These are phyloP conservation scores for Naganishia liquefaciens DNA, from an alignment of 1,284 basidiomycete species.

Conservation along the genomic window DNA sequence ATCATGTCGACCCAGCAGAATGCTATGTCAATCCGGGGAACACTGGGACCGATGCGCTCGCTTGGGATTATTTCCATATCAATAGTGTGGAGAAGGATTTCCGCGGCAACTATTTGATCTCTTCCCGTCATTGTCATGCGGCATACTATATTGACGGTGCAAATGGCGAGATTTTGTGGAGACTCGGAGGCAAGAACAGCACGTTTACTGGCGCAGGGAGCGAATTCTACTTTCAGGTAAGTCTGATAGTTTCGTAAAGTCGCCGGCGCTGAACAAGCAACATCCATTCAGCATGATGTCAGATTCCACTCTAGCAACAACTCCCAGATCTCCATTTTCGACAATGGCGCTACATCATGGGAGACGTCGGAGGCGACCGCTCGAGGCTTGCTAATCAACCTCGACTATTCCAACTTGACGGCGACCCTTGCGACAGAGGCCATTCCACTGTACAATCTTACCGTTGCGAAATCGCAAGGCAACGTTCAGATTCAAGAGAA, in stretches of 20 bases:
- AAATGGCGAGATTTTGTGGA: slow-evolving; percentile 45
- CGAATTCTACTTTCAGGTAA: slow-evolving; percentile 38
- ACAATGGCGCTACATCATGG: slow-evolving; percentile 43
- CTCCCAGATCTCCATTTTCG: slow-evolving; percentile 39
- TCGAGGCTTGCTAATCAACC: slow-evolving; percentile 40
- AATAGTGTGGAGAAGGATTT: slow-evolving; percentile 46
- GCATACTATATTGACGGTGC: slow-evolving; percentile 44
- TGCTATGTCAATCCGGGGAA: slow-evolving; percentile 38
- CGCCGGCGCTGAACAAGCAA: neutral
- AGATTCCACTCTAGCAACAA: slow-evolving; percentile 36
- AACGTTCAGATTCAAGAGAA: slow-evolving; percentile 37
- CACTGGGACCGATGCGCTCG: slow-evolving; percentile 33
- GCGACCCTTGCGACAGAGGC: slow-evolving; percentile 36
- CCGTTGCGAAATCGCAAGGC: slow-evolving; percentile 41
- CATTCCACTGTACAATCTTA: slow-evolving; percentile 38
- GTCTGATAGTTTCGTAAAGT: neutral
- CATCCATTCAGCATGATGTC: slow-evolving; percentile 42
- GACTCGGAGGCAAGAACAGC: slow-evolving; percentile 43
- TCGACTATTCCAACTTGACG: slow-evolving; percentile 39
- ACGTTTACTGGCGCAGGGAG: slow-evolving; percentile 39
- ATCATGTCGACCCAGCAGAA: slow-evolving; percentile 39
- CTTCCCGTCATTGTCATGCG: slow-evolving; percentile 44
- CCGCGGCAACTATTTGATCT: slow-evolving; percentile 48
- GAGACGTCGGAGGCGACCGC: slow-evolving; percentile 34
- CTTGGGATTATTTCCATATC: slow-evolving; percentile 46